Percentiles rank a stretch among this genome's conserved stretches.
Conservation (phyloP, 179 eudicot species). For the Silene coronaria region DNA sequence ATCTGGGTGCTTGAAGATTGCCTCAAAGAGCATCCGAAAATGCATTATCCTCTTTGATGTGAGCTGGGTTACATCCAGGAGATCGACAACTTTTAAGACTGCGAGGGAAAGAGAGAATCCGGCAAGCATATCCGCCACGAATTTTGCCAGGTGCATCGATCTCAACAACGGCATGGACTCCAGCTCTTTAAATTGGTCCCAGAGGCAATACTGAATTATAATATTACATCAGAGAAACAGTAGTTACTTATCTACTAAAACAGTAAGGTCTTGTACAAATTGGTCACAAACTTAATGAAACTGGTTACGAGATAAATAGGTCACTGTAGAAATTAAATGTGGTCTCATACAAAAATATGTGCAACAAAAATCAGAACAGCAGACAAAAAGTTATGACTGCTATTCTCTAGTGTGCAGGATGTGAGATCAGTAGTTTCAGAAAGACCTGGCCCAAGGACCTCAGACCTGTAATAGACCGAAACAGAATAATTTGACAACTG, state of each 20-base stretch:
- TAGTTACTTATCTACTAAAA: neutral
- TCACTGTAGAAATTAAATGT: too few species aligned
- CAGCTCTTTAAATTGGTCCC: conserved; percentile 88
- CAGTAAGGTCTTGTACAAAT: too few species aligned
- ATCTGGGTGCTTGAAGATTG: conserved; percentile 59
- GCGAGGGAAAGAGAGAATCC: conserved; percentile 76
- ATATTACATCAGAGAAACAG: neutral
- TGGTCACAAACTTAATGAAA: too few species aligned
- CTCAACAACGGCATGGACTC: conserved; percentile 72
- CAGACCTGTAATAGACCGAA: too few species aligned
- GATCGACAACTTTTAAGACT: conserved; percentile 59
- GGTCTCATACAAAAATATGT: too few species aligned
- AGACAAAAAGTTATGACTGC: neutral
- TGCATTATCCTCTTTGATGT: conserved; percentile 69
- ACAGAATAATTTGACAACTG: too few species aligned
- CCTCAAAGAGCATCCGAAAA: conserved; percentile 75
- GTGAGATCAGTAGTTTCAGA: too few species aligned
- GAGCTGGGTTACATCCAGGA: conserved; percentile 44
- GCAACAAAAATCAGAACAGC: neutral
- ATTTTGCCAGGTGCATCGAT: conserved; percentile 75
- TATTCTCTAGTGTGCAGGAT: too few species aligned
- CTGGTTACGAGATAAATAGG: too few species aligned
- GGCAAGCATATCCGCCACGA: conserved; percentile 67
- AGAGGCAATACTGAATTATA: conserved; percentile 65
- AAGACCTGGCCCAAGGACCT: too few species aligned